Evolutionary conservation across 495 filamentous ascomycete species (phyloP).

Genomic region (Aspergillus biplanus): DNA sequence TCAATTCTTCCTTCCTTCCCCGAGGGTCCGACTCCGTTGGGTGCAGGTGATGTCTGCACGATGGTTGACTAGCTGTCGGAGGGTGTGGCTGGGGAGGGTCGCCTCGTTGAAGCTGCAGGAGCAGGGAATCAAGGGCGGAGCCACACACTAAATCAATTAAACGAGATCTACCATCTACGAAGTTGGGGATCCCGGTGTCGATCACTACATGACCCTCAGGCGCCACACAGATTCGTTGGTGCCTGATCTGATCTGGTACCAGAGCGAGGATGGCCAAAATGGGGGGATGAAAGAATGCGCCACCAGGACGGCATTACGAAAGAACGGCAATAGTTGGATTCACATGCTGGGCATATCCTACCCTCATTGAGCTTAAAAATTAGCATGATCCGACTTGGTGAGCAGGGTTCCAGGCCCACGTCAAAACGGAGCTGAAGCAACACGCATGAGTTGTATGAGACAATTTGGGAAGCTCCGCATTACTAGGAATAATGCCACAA

Average conservation of each 20-base stretch:
- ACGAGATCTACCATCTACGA: slow-evolving; percentile 12
- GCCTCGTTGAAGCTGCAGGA: slow-evolving; percentile 16
- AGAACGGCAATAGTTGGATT: slow-evolving; percentile 24
- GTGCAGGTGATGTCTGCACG: background rate
- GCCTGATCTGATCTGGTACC: slow-evolving; percentile 15
- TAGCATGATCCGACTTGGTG: slow-evolving; percentile 19
- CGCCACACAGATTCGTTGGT: slow-evolving; percentile 17
- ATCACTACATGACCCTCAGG: slow-evolving; percentile 4
- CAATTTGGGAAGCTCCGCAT: slow-evolving; percentile 15
- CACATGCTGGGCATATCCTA: slow-evolving; percentile 4
- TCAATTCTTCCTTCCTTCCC: too few species aligned
- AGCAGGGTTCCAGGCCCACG: slow-evolving; percentile 13
- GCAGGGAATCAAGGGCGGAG: background rate
- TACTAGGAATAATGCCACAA: slow-evolving; percentile 20
- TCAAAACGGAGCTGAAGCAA: slow-evolving; percentile 5
- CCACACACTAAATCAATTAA: slow-evolving; percentile 4
- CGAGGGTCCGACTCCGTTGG: too few species aligned
- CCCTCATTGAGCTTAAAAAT: slow-evolving; percentile 23
- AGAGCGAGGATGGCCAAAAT: background rate
- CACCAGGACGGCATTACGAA: slow-evolving; percentile 6
- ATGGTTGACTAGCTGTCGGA: background rate
- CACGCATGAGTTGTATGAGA: background rate
- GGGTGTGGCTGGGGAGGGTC: slow-evolving; percentile 14
- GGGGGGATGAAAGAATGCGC: background rate
- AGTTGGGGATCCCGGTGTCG: background rate